phyloP scores from a whole-genome alignment of 2,329 filamentous ascomycete genomes.

The Aureobasidium leucospermi region DNA sequence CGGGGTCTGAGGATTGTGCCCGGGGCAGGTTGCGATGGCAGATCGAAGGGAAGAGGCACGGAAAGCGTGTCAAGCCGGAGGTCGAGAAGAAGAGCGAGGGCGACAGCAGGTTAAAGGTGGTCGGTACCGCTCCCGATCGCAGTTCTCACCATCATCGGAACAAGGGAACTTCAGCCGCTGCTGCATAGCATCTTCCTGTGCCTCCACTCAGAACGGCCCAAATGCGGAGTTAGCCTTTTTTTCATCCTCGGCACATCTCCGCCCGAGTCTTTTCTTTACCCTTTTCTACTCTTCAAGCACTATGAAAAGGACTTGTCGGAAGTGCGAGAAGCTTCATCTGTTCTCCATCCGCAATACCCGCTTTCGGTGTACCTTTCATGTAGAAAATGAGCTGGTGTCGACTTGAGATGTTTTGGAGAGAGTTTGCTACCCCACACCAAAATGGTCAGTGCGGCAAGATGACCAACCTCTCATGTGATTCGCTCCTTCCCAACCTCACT shows the following conservation, averaged over 20 bases:
- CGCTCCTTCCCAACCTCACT: too few species aligned
- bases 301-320: too few species aligned
- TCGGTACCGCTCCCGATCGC: background rate
- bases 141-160: constrained; percentile 8
- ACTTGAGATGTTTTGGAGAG: too few species aligned
- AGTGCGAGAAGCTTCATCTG: too few species aligned
- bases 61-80: background rate
- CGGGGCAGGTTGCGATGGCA: background rate
- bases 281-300: too few species aligned
- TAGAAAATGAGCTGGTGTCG: too few species aligned
- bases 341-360: too few species aligned
- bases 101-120: background rate
- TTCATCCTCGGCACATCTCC: constrained; percentile 1
- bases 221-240: constrained; percentile 10
- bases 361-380: too few species aligned
- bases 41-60: background rate
- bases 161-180: constrained; percentile 1
- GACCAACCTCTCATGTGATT: too few species aligned
- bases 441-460: too few species aligned
- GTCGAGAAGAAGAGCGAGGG: background rate
- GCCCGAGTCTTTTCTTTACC: background rate
- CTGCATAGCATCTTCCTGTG: background rate
- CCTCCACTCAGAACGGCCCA: background rate
- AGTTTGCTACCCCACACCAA: too few species aligned
- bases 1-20: background rate